Percentiles rank a stretch among this genome's conserved stretches.
Evolutionary conservation across 2,329 filamentous ascomycete genomes (phyloP).

Genomic region (Plenodomus biglobosus): DNA sequence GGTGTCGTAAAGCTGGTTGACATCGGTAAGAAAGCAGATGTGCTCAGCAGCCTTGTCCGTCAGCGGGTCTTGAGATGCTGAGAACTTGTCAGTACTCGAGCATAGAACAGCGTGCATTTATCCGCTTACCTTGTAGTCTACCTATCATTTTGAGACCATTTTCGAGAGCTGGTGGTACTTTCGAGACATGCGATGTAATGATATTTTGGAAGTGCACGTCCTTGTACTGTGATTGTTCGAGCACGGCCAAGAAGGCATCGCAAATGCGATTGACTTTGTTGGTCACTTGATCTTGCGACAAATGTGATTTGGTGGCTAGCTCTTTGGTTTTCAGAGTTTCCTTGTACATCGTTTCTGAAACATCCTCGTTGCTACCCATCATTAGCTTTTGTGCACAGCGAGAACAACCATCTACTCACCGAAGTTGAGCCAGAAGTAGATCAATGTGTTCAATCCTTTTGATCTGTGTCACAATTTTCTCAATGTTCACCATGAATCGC

Average conservation of each 20-base stretch:
- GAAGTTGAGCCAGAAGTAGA: conserved; percentile 82
- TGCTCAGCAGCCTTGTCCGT: conserved; percentile 92
- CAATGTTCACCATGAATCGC: conserved; percentile 77
- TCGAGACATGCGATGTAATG: conserved; percentile 93
- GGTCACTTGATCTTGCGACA: conserved; percentile 23
- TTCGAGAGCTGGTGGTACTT: conserved; percentile 84
- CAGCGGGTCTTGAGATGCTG: conserved; percentile 52
- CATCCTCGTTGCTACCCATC: conserved; percentile 72
- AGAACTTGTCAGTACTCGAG: conserved; percentile 4
- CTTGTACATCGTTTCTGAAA: conserved; percentile 89
- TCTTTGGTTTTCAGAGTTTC: conserved; percentile 66
- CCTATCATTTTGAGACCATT: conserved; percentile 80
- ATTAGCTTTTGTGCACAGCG: background rate
- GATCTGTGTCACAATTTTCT: conserved; percentile 80
- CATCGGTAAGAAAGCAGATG: conserved; percentile 94
- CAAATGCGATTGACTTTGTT: conserved; percentile 86
- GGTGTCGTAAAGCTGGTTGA: conserved; percentile 87
- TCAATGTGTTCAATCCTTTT: conserved; percentile 81
- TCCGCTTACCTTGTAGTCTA: conserved; percentile 57
- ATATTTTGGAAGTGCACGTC: conserved; percentile 79
- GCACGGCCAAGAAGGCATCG: conserved; percentile 72
- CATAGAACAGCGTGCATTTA: no score
- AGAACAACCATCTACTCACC: conserved; percentile 52
- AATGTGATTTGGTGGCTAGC: conserved; percentile 16
- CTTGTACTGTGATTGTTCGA: conserved; percentile 57